Conservation (phyloP, 257 asterid species). For the Solanum clarkiae region DNA sequence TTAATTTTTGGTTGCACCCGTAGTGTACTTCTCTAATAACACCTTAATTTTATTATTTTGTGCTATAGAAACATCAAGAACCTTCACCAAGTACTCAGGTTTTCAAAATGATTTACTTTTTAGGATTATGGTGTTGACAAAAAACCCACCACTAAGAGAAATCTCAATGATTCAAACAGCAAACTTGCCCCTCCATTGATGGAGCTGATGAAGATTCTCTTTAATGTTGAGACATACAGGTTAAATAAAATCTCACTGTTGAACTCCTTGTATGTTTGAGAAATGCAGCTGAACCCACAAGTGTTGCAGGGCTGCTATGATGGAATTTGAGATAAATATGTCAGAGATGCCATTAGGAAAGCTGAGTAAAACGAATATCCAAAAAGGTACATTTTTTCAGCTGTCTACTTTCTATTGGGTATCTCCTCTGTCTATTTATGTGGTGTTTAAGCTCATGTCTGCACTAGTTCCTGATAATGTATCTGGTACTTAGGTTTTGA, state of each 20-base stretch:
- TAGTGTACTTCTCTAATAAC: background rate
- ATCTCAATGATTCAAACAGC: conserved; percentile 42
- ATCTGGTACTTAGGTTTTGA: conserved; percentile 57
- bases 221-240: conserved; percentile 96
- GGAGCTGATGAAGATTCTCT: conserved; percentile 87
- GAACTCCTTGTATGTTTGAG: conserved; percentile 1
- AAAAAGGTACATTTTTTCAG: conserved; percentile 41
- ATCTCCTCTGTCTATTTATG: background rate
- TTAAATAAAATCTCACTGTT: conserved; percentile 4
- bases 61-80: background rate
- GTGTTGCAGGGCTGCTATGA: conserved; percentile 87
- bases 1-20: background rate
- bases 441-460: background rate
- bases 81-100: background rate
- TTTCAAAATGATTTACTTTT: conserved; percentile 10
- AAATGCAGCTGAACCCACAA: conserved; percentile 7
- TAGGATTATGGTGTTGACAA: conserved; percentile 87
- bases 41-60: background rate
- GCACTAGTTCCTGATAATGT: background rate
- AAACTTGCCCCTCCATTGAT: conserved; percentile 59
- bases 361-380: conserved; percentile 82
- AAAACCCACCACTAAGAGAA: conserved; percentile 45
- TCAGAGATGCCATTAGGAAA: conserved; percentile 99
- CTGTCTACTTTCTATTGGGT: background rate
- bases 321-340: conserved; percentile 97